Percentiles rank a stretch among this genome's conserved stretches.
Evolutionary conservation across 306 rosid genomes (phyloP).

Genomic region (Vigna nakashimae): DNA sequence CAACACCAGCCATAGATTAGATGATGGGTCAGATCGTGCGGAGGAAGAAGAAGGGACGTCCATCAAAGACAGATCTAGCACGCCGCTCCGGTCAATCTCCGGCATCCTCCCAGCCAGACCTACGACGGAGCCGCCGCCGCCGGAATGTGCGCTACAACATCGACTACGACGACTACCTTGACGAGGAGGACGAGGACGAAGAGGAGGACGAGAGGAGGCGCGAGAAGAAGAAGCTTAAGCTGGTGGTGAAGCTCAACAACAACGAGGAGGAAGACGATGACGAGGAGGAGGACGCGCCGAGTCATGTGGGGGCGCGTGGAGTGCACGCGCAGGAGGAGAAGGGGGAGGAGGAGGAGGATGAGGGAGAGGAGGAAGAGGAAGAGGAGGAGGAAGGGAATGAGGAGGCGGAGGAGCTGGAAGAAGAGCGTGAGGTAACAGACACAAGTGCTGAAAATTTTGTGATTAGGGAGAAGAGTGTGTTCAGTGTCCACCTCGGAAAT

Average conservation of each 20-base stretch:
- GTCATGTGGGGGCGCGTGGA: conserved; percentile 49
- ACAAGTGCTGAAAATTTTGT: not conserved
- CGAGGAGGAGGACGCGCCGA: conserved; percentile 44
- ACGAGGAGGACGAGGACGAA: conserved; percentile 74
- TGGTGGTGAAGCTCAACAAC: conserved; percentile 80
- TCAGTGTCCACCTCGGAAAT: conserved; percentile 64
- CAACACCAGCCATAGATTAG: not conserved
- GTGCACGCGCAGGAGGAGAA: conserved; percentile 52
- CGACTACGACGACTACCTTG: conserved; percentile 83
- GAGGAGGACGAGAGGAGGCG: conserved; percentile 78
- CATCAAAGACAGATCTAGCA: conserved; percentile 97
- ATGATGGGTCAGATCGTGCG: conserved; percentile 98
- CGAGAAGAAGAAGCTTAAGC: conserved; percentile 90
- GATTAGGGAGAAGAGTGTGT: not conserved
- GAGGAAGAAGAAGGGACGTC: conserved; percentile 98
- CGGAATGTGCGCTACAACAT: conserved; percentile 90
- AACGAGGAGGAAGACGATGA: conserved; percentile 67
- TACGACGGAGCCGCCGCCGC: conserved; percentile 90
- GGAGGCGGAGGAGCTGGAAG: conserved; percentile 48
- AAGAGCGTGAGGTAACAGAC: conserved; percentile 61
- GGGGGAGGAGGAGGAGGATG: conserved; percentile 46
- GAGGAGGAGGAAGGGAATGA: conserved; percentile 46
- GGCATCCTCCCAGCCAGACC: conserved; percentile 51
- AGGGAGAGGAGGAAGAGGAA: conserved; percentile 32
- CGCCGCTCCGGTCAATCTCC: conserved; percentile 67